Conservation (phyloP, 2,329 filamentous ascomycete genomes). For the Teratosphaeriaceae sp. region DNA sequence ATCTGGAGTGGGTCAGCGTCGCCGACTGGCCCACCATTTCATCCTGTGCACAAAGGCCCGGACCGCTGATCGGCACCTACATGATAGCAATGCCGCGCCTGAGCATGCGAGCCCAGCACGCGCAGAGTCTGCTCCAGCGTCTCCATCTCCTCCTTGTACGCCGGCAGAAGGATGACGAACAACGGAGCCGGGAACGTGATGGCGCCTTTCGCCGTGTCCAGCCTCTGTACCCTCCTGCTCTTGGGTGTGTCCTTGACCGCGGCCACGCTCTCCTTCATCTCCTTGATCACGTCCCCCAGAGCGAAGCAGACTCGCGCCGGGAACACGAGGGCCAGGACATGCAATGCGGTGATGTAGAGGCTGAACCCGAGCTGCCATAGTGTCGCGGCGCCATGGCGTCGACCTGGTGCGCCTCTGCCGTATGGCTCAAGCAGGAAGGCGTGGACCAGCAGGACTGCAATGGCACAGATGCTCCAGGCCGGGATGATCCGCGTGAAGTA, state of each 20-base stretch:
- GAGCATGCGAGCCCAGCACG: slow-evolving; percentile 60
- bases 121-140: slow-evolving; percentile 62
- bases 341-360: slow-evolving; percentile 58
- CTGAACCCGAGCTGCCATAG: slow-evolving; percentile 23
- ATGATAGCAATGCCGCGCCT: slow-evolving; percentile 59
- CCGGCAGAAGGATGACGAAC: slow-evolving; percentile 63
- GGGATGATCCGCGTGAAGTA: slow-evolving; percentile 25
- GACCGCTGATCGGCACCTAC: slow-evolving; percentile 48
- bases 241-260: slow-evolving; percentile 8
- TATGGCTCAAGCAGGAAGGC: slow-evolving; percentile 23
- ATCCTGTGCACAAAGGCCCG: too few relatives aligned
- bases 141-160: slow-evolving; percentile 67
- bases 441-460: slow-evolving; percentile 19
- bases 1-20: slow-evolving; percentile 45
- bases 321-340: slow-evolving; percentile 57
- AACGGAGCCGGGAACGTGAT: slow-evolving; percentile 31
- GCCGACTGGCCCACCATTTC: too few relatives aligned
- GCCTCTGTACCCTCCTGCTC: slow-evolving; percentile 8
- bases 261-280: slow-evolving; percentile 18
- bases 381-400: slow-evolving; percentile 22
- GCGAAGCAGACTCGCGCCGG: slow-evolving; percentile 57
- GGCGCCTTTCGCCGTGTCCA: slow-evolving; percentile 16
- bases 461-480: slow-evolving; percentile 19
- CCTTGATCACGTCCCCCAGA: slow-evolving; percentile 49
- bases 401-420: slow-evolving; percentile 18